Conservation (phyloP, 2,329 filamentous ascomycete genomes). For the Cytospora piceae region DNA sequence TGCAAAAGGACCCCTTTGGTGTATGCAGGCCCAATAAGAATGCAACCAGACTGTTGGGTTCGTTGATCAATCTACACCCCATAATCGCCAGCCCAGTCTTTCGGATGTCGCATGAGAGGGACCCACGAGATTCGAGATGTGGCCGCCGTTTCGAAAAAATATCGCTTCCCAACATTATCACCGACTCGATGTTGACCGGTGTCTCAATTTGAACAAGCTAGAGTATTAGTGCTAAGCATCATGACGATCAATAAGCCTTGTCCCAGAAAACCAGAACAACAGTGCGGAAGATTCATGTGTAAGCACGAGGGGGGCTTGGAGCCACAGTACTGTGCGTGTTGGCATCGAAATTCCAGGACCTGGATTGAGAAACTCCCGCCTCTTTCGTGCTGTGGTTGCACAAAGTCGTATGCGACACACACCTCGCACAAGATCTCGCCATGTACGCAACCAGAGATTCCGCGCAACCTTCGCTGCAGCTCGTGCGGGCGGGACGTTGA, state of each 20-base stretch:
- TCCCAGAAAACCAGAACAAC: background rate
- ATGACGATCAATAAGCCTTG: no score
- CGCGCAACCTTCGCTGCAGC: slow-evolving; percentile 15
- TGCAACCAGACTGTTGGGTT: slow-evolving; percentile 7
- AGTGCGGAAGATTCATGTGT: background rate
- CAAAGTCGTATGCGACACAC: slow-evolving; percentile 6
- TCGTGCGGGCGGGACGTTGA: slow-evolving; percentile 7
- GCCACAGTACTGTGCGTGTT: no score
- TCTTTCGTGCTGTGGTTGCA: slow-evolving; percentile 3
- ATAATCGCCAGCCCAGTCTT: background rate
- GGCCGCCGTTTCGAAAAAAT: no score
- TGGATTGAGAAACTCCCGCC: background rate
- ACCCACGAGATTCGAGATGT: background rate
- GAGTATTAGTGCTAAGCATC: background rate
- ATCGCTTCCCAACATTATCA: no score
- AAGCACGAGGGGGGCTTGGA: background rate
- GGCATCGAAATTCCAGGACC: background rate
- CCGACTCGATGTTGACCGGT: background rate
- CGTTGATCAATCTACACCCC: background rate
- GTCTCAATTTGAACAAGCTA: slow-evolving; percentile 1
- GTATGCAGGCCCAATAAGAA: background rate
- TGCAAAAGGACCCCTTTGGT: slow-evolving; percentile 21
- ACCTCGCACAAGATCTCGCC: slow-evolving; percentile 11
- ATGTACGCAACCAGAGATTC: background rate
- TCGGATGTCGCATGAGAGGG: background rate